A percentile compares a stretch with the other conserved stretches of the same genome.
Evolutionary conservation across 345 rosid species (phyloP).

Genomic region (Hibiscus syriacus): DNA sequence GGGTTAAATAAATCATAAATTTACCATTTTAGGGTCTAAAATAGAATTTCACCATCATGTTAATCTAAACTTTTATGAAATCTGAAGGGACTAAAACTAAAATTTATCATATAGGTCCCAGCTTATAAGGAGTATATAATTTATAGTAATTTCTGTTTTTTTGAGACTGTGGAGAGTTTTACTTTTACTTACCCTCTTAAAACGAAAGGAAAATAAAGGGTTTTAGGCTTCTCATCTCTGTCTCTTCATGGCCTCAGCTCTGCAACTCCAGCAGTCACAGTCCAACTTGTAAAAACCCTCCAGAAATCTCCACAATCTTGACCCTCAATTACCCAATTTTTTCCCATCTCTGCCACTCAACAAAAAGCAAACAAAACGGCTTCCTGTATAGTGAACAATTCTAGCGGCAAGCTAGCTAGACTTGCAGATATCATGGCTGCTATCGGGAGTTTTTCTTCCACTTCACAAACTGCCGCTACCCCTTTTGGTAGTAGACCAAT

Average conservation of each 20-base stretch:
- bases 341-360: conserved; percentile 4
- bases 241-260: conserved; percentile 14
- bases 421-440: conserved; percentile 40
- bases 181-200: background rate
- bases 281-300: conserved; percentile 24
- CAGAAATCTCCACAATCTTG: background rate
- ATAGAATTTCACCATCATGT: no score
- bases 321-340: background rate
- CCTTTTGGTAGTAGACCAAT: conserved; percentile 31
- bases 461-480: conserved; percentile 27
- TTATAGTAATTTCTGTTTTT: no score
- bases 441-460: conserved; percentile 50
- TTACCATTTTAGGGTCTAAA: no score
- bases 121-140: no score
- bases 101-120: no score
- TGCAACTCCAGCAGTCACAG: conserved; percentile 10
- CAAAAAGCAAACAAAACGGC: conserved; percentile 30
- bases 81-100: no score
- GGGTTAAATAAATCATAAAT: no score
- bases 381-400: conserved; percentile 12
- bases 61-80: no score
- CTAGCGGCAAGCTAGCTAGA: conserved; percentile 45
- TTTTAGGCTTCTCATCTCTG: conserved; percentile 15
- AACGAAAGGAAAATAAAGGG: conserved; percentile 12
- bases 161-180: conserved; percentile 3